A percentile compares a stretch with the other conserved stretches of the same genome.
Evolutionary conservation across 768 basidiomycete genomes (phyloP).

Genomic region (Tulasnella sp.): DNA sequence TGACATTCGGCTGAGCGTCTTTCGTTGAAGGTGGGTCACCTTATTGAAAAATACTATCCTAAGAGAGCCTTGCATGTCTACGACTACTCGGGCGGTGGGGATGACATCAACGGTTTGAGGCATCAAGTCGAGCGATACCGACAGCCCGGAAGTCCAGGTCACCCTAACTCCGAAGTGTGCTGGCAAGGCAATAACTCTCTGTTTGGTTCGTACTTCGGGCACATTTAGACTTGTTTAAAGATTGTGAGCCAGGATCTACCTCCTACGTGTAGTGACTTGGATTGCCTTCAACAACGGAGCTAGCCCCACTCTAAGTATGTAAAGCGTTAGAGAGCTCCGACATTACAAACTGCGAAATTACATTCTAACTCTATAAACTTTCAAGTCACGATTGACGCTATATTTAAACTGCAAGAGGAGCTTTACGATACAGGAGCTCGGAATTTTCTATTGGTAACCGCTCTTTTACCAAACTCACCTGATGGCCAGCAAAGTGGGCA

Average conservation of each 20-base stretch:
- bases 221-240: no score
- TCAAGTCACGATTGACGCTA: no score
- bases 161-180: slow-evolving; percentile 47
- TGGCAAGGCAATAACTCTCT: no score
- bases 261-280: no score
- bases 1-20: no score
- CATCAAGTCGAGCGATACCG: slow-evolving; percentile 52
- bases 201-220: no score
- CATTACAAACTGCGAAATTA: no score
- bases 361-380: no score
- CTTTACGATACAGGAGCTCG: slow-evolving; percentile 55
- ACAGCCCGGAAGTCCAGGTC: slow-evolving; percentile 36
- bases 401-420: slow-evolving; percentile 54
- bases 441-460: slow-evolving; percentile 64
- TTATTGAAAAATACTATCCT: slow-evolving; percentile 41
- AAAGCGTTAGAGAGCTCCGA: no score
- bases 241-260: no score
- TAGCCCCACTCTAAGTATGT: no score
- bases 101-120: slow-evolving; percentile 49
- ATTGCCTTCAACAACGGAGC: no score
- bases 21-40: slow-evolving; percentile 39
- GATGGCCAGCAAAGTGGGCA: neutral
- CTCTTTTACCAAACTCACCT: slow-evolving; percentile 56
- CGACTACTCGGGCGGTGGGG: slow-evolving; percentile 61
- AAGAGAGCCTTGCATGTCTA: slow-evolving; percentile 56